A percentile compares a stretch with the other conserved stretches of the same genome.
Evolutionary conservation across 2,329 filamentous ascomycete species (phyloP).

Genomic region (Trichothecium roseum): DNA sequence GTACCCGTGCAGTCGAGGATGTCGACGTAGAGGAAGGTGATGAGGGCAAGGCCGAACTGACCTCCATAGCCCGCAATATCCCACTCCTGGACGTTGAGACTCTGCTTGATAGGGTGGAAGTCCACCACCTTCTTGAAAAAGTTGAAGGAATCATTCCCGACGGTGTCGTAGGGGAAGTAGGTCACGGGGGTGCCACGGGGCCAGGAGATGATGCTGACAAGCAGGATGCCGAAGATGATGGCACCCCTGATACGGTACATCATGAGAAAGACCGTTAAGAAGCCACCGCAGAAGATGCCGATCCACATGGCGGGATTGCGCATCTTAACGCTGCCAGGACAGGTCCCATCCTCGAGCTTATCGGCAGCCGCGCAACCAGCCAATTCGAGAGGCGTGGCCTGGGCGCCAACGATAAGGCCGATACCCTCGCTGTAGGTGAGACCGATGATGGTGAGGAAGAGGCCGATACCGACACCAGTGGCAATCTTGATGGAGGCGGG

Average conservation of each 20-base stretch:
- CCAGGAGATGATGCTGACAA: conserved; percentile 86
- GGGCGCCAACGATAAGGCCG: conserved; percentile 62
- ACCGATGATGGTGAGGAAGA: conserved; percentile 69
- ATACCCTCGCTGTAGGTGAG: conserved; percentile 76
- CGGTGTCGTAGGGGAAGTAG: conserved; percentile 64
- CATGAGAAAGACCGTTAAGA: conserved; percentile 71
- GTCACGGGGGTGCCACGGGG: conserved; percentile 66
- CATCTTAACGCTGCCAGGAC: conserved; percentile 61
- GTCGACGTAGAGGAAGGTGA: conserved; percentile 86
- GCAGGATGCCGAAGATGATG: conserved; percentile 71
- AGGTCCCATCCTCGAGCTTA: conserved; percentile 39
- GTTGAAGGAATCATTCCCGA: conserved; percentile 63
- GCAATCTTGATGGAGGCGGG: conserved; percentile 79
- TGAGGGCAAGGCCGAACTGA: conserved; percentile 72
- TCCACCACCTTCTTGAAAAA: conserved; percentile 85
- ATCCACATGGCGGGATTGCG: conserved; percentile 77
- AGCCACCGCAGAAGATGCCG: conserved; percentile 76
- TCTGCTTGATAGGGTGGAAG: conserved; percentile 66
- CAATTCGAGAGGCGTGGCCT: conserved; percentile 58
- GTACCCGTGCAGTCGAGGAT: conserved; percentile 82
- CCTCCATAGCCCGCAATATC: conserved; percentile 56
- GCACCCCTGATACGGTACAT: conserved; percentile 81
- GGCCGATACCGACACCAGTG: conserved; percentile 74
- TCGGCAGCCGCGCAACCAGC: conserved; percentile 54
- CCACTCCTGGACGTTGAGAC: conserved; percentile 65